phyloP scores from a whole-genome alignment of 352 stramenopile genomes.

The Plasmopara viticola region DNA sequence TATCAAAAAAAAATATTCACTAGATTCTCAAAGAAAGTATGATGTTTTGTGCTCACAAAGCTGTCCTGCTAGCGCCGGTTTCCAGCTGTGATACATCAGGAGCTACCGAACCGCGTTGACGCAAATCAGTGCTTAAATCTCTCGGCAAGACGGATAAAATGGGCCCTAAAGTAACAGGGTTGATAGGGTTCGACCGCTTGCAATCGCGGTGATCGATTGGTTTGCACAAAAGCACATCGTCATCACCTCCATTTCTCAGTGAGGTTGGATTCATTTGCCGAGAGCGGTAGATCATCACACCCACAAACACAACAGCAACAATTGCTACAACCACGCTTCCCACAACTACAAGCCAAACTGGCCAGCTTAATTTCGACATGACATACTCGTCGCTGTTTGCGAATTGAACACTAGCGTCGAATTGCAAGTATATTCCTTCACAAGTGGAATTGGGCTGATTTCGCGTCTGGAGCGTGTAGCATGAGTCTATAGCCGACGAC shows the following conservation, averaged over 20 bases:
- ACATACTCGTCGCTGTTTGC: conserved; percentile 51
- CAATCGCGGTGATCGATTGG: too few relatives aligned
- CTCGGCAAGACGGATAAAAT: background rate
- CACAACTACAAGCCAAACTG: conserved; percentile 46
- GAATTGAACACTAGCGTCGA: conserved; percentile 51
- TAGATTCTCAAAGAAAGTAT: too few relatives aligned
- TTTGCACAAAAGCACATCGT: too few relatives aligned
- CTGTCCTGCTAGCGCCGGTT: conserved; percentile 7
- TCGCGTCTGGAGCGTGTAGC: conserved; percentile 66
- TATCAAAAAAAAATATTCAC: too few relatives aligned
- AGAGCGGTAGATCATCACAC: conserved; percentile 44
- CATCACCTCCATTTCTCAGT: too few relatives aligned
- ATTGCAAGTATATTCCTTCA: conserved; percentile 63
- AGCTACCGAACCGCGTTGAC: conserved; percentile 19
- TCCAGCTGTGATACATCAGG: conserved; percentile 19
- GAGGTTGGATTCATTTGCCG: conserved; percentile 22
- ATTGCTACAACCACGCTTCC: conserved; percentile 50
- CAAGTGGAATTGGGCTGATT: conserved; percentile 57
- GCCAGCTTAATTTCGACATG: conserved; percentile 47
- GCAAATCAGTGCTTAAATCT: conserved; percentile 14
- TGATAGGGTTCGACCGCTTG: too few relatives aligned
- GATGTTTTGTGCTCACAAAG: too few relatives aligned
- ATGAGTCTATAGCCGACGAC: conserved; percentile 40
- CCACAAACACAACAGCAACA: conserved; percentile 35
- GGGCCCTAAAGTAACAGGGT: too few relatives aligned